These are phyloP conservation scores for Avena insularis DNA, from an alignment of 176 grass and related monocot species.

Conservation along the genomic window DNA sequence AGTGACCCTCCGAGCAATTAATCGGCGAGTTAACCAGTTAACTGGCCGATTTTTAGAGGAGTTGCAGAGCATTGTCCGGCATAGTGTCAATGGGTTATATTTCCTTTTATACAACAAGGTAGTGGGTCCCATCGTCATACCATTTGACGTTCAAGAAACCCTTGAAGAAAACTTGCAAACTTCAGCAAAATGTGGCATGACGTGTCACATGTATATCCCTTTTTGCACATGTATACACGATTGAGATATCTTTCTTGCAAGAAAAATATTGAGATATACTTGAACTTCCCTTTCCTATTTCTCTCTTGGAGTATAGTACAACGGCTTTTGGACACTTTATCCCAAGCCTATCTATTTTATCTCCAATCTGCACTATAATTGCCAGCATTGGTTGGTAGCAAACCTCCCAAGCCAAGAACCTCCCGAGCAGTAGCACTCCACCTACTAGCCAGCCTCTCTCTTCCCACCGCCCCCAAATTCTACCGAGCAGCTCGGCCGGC, in stretches of 20 bases:
- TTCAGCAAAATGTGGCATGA: background rate
- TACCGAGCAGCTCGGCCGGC: conserved; percentile 15
- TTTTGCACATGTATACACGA: background rate
- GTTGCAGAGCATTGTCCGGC: no score
- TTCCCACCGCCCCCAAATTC: conserved; percentile 26
- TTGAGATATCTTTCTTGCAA: background rate
- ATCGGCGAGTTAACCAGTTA: no score
- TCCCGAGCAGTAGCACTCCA: conserved; percentile 13
- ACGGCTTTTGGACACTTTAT: conserved; percentile 30
- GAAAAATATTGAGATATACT: background rate
- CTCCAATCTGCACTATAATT: conserved; percentile 27
- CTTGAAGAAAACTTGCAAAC: background rate
- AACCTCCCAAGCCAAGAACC: conserved; percentile 7
- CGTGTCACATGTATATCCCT: conserved; percentile 11
- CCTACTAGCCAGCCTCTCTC: conserved; percentile 20
- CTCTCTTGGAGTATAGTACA: conserved; percentile 13
- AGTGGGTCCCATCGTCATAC: background rate
- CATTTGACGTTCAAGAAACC: background rate
- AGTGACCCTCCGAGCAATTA: no score
- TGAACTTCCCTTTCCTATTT: background rate
- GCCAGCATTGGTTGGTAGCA: conserved; percentile 34
- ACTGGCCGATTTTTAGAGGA: no score
- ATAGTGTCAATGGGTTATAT: background rate
- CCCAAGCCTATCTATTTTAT: conserved; percentile 54
- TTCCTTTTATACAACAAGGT: background rate